Base-by-base conservation (phyloP, 2,329 filamentous ascomycete genomes). In the Neofusicoccum sp. region DNA sequence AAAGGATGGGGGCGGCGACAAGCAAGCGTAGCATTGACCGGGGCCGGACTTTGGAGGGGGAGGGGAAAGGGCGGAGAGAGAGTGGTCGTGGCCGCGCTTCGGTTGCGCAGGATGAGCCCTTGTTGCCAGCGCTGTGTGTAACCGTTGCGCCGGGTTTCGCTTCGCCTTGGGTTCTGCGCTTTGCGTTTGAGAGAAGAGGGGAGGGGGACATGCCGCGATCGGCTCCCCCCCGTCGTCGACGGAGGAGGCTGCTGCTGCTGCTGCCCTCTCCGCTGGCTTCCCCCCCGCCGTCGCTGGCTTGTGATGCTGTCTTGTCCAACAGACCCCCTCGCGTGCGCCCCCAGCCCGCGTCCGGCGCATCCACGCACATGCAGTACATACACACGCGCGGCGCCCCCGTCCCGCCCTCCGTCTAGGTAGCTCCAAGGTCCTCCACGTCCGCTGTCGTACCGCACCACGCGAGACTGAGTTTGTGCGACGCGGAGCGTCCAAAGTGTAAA, bases 61-160 rank as follows among this genome's bases (percentile, higher is more conserved):
- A 28, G 14, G 33, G 43, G 16, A 4, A 29, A 29, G 34, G 45
- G 14, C 28, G 34, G 34, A 28, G 33, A 22, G 48, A 52, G 29
- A 14, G 16, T 54, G 49, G 33, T 49, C 29, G 47, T 22, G 22
- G 22, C 22, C 29, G 31, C 31, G 43, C 54, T 58, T 58, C 54
- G 54, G 54, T 36, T 58, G 54, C 54, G 31, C 41, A 45, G 52
- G 39, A 56, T 34, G 52, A 44, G 52, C 39, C 52, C 52, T 56
- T 58, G 54, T 58, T 58, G 54, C 54, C 54, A 58, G 52, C 52
- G 9, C 48, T 36, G 37, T 56, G 54, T 58, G 54, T 58, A 58
- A 58, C 54, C 54, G 14, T 33, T 4, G 54, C 54, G 41, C 54
- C 41, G 54, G 54, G 54, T 58, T 58, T 58, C 54, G 54, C 54